Evolutionary conservation across 169 alveolate species (phyloP).

Genomic region (Plasmodium billcollinsi): DNA sequence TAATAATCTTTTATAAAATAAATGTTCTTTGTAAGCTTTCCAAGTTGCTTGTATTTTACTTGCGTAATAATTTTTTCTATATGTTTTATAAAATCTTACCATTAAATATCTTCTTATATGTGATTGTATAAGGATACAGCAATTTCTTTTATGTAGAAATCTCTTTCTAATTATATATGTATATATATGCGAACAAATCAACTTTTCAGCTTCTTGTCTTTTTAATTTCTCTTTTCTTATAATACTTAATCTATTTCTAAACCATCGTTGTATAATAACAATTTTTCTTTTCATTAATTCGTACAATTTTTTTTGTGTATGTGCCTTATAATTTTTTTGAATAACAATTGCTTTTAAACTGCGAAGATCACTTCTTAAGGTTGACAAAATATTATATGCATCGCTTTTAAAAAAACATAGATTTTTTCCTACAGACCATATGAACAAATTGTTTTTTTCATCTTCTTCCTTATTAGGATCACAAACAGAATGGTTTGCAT

Average conservation of each 20-base stretch:
- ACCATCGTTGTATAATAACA: constrained; percentile 82
- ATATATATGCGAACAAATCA: constrained; percentile 29
- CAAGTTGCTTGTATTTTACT: constrained; percentile 86
- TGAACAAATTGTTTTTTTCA: background rate
- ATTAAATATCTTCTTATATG: constrained; percentile 21
- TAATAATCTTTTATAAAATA: constrained; percentile 73
- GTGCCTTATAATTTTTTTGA: constrained; percentile 79
- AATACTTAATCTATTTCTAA: constrained; percentile 62
- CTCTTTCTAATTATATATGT: constrained; percentile 21
- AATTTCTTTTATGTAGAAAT: constrained; percentile 24
- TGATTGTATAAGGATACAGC: constrained; percentile 44
- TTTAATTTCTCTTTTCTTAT: constrained; percentile 38
- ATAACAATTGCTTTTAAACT: constrained; percentile 68
- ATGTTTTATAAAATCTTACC: constrained; percentile 50
- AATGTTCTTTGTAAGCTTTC: constrained; percentile 79
- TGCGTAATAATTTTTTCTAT: constrained; percentile 76
- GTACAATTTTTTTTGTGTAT: constrained; percentile 63
- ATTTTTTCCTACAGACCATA: constrained; percentile 69
- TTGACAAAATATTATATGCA: constrained; percentile 80
- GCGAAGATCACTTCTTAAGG: constrained; percentile 81
- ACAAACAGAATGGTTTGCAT: no score
- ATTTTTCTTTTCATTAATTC: constrained; percentile 55
- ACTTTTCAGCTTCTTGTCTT: constrained; percentile 5
- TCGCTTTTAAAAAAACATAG: constrained; percentile 74
- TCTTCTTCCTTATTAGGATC: no score